Percentiles rank a stretch among this genome's conserved stretches.
phyloP scores from a whole-genome alignment of 169 alveolate species.

The Theileria luwenshuni region DNA sequence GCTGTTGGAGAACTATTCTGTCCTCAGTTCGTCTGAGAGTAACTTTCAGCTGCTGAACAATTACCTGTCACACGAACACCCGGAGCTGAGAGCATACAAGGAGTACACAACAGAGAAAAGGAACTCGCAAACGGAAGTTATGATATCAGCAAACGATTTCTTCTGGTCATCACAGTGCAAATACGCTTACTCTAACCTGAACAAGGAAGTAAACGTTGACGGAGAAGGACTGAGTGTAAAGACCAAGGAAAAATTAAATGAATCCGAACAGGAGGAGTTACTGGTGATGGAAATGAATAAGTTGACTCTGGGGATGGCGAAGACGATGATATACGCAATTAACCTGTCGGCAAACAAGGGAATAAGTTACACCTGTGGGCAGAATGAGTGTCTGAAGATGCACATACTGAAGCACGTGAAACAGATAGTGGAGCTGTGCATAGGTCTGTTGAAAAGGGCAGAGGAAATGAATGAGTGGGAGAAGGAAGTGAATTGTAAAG shows the following conservation, averaged over 20 bases:
- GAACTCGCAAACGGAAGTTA: constrained; percentile 24
- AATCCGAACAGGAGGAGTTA: background rate
- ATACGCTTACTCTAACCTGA: constrained; percentile 54
- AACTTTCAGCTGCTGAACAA: constrained; percentile 14
- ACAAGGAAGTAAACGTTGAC: no score
- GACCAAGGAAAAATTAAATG: background rate
- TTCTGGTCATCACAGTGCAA: constrained; percentile 66
- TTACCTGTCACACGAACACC: constrained; percentile 64
- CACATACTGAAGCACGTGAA: constrained; percentile 21
- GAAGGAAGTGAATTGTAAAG: background rate
- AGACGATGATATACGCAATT: constrained; percentile 34
- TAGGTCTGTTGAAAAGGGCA: constrained; percentile 7
- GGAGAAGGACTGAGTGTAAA: background rate
- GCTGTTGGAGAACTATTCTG: constrained; percentile 22
- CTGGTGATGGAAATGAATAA: constrained; percentile 55
- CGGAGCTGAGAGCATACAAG: constrained; percentile 62
- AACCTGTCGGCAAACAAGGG: constrained; percentile 38
- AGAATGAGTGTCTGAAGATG: constrained; percentile 34
- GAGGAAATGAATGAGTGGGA: background rate
- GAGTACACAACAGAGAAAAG: constrained; percentile 32
- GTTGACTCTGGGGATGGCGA: constrained; percentile 26
- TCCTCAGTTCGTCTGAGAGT: constrained; percentile 9
- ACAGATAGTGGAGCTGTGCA: constrained; percentile 34
- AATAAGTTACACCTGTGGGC: background rate
- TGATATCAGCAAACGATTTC: constrained; percentile 63